phyloP scores from a whole-genome alignment of 2,329 filamentous ascomycete species.

The Dactylellina drechsleri region DNA sequence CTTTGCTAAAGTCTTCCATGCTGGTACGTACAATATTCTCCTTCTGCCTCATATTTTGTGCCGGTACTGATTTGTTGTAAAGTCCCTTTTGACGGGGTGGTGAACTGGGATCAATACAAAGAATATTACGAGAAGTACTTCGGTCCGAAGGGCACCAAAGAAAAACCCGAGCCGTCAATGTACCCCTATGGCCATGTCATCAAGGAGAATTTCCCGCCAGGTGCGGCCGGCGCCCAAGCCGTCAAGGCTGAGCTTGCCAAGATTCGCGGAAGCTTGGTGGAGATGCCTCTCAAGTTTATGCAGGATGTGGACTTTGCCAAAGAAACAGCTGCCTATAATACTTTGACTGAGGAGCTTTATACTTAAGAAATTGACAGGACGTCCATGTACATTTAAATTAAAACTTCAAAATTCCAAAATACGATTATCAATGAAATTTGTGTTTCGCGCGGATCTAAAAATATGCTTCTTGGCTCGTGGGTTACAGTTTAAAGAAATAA shows the following conservation, averaged over 20 bases:
- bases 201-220: constrained; percentile 73
- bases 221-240: constrained; percentile 74
- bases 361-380: constrained; percentile 63
- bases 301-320: constrained; percentile 87
- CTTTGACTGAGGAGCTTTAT: constrained; percentile 77
- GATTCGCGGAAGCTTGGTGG: constrained; percentile 77
- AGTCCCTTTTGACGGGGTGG: constrained; percentile 75
- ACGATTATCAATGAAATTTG: no score
- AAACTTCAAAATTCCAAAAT: no score
- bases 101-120: constrained; percentile 78
- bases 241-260: constrained; percentile 75
- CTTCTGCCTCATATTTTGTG: background rate
- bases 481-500: no score
- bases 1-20: constrained; percentile 83
- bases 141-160: constrained; percentile 65
- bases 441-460: no score
- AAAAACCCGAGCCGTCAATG: constrained; percentile 64
- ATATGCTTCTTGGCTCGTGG: no score
- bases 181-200: constrained; percentile 90
- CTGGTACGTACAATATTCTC: constrained; percentile 59
- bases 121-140: constrained; percentile 76
- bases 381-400: no score
- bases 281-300: constrained; percentile 91
- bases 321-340: constrained; percentile 74
- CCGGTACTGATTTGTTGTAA: background rate